These are phyloP conservation scores for Puya raimondii DNA, from an alignment of 176 grass and related monocot genomes.

Conservation along the genomic window DNA sequence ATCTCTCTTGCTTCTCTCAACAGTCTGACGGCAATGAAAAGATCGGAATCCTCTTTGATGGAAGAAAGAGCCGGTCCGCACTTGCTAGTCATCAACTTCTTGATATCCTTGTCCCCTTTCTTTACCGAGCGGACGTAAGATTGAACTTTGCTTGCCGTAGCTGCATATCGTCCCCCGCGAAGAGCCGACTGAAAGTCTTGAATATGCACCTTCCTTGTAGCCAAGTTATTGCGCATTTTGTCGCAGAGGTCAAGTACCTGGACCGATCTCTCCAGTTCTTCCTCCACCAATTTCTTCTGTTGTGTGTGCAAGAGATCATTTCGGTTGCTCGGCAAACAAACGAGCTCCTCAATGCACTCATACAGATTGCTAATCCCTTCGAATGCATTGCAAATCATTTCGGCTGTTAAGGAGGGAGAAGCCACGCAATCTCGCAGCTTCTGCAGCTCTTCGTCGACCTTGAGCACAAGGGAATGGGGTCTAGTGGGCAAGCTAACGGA, in stretches of 20 bases:
- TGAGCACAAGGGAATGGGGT: background rate
- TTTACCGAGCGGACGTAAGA: conserved; percentile 15
- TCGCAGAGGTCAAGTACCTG: conserved; percentile 19
- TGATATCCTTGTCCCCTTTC: conserved; percentile 12
- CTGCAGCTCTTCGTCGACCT: background rate
- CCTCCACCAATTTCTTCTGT: conserved; percentile 20
- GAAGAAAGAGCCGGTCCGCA: background rate
- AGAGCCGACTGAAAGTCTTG: conserved; percentile 12
- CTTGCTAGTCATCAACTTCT: conserved; percentile 2
- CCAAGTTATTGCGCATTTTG: conserved; percentile 2
- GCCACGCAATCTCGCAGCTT: background rate
- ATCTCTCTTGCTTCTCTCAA: conserved; percentile 12
- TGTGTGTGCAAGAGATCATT: background rate
- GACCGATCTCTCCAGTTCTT: conserved; percentile 16
- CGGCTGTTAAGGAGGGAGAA: conserved; percentile 8
- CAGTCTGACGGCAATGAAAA: background rate
- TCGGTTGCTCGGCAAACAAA: conserved; percentile 13
- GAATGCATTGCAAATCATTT: conserved; percentile 6
- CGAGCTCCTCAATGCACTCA: conserved; percentile 9
- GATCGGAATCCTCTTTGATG: background rate
- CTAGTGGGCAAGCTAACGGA: background rate
- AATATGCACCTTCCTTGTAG: conserved; percentile 13
- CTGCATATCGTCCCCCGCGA: conserved; percentile 6
- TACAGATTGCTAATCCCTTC: conserved; percentile 9
- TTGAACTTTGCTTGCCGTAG: background rate